Evolutionary conservation across 305 asterid genomes (phyloP), one percentile per base, ranked within the genome.

Genomic region (Solanum aculeatissimum): DNA sequence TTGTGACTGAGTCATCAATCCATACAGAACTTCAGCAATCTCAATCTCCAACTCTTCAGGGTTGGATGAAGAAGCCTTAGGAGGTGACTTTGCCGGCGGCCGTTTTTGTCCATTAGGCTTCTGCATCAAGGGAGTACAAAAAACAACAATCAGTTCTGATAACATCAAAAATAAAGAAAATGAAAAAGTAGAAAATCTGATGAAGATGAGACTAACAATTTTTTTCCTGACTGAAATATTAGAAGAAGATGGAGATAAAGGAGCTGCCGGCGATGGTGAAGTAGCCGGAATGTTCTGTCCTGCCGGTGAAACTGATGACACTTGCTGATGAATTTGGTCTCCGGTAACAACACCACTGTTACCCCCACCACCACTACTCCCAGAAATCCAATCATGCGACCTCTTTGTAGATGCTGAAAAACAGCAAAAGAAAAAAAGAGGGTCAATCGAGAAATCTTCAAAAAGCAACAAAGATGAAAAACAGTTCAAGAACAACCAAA

Each of bases 21-120:
- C 99, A 66, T 86, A 95, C 84, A 97, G 83, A 18, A 97, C 98
- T 90, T 95, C 97, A 4, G 99, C 98, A 49, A 97, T 95, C 86
- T 97, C 99, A 58, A 97, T 90, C 94, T 97, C 99, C 6, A 97
- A 86, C 88, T 95, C 98, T 88, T 97, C 98, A 0, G 95, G 96
- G 88, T 93, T 82, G 7, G 94, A 90, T 18, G 97, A 92, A 53
- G 92, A 87, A 3, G 94, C 78, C 54, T 95, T 85, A 3, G 94
- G 80, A 72, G 93, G 87, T 21, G 92, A 90, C 81, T 92, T 94
- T 27, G 18, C 49, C 3, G 97, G 97, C 15, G 97, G 98, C 89
- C 94, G 93, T 27, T 93, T 93, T 21, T 87, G 88, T 51, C 97
- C 96, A 80, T 88, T 88, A 49, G 87, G 90, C 87, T 93, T 97